A percentile compares a stretch with the other conserved stretches of the same genome.
Evolutionary conservation across 257 asterid genomes (phyloP).

Genomic region (Plectranthus barbatus): DNA sequence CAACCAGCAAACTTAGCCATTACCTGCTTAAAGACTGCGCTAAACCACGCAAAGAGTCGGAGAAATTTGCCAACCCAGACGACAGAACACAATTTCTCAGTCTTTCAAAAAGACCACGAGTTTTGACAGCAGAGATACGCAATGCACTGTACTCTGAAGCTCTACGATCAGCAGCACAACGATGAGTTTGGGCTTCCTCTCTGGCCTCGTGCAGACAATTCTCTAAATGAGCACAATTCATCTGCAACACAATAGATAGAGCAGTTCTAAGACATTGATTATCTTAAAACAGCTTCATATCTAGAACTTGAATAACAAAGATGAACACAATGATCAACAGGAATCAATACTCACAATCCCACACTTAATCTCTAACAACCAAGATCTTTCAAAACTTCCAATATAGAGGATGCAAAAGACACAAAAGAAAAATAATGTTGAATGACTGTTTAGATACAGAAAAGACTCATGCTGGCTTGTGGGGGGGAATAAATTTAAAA

Average conservation of each 20-base stretch:
- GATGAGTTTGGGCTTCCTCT: slow-evolving; percentile 94
- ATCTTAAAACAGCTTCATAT: background rate
- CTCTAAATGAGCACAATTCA: slow-evolving; percentile 95
- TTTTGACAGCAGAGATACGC: slow-evolving; percentile 88
- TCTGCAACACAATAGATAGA: slow-evolving; percentile 35
- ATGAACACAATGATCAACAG: background rate
- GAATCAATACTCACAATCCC: background rate
- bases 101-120: slow-evolving; percentile 77
- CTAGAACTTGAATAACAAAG: background rate
- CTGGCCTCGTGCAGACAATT: slow-evolving; percentile 93
- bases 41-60: slow-evolving; percentile 61
- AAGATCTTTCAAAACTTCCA: background rate
- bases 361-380: background rate
- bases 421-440: background rate
- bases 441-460: no score
- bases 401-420: background rate
- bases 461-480: no score
- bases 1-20: background rate
- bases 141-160: slow-evolving; percentile 78
- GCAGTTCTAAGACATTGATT: background rate
- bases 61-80: slow-evolving; percentile 41
- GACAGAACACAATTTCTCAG: slow-evolving; percentile 69
- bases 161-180: slow-evolving; percentile 85
- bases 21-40: slow-evolving; percentile 78
- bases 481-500: background rate